Evolutionary conservation across 495 filamentous ascomycete genomes (phyloP).

Genomic region (Penicillium goetzii): DNA sequence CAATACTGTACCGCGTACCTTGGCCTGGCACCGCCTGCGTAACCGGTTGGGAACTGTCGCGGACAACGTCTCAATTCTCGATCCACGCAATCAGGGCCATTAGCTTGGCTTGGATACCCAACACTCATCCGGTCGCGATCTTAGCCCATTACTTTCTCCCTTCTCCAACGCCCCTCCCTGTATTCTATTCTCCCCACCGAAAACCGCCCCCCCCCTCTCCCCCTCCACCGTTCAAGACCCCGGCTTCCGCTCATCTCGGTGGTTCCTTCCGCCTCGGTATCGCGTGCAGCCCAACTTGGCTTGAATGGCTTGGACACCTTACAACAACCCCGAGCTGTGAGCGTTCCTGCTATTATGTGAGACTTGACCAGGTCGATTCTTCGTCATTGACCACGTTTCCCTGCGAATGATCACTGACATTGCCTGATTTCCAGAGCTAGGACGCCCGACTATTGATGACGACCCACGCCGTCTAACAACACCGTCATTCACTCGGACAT

Average conservation of each 20-base stretch:
- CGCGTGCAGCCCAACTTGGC: constrained; percentile 36
- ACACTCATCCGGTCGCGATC: constrained; percentile 21
- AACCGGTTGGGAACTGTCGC: constrained; percentile 18
- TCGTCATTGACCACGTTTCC: not conserved
- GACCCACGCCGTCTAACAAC: constrained; percentile 16
- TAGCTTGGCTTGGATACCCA: constrained; percentile 40
- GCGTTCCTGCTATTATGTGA: constrained; percentile 24
- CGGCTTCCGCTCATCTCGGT: constrained; percentile 17
- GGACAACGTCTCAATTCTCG: constrained; percentile 12
- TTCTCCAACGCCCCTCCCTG: not conserved
- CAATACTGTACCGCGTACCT: constrained; percentile 27
- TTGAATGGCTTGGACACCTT: constrained; percentile 41
- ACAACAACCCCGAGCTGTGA: constrained; percentile 25
- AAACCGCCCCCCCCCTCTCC: not conserved
- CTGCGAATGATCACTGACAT: constrained; percentile 14
- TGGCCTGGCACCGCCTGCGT: constrained; percentile 23
- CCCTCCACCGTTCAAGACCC: not conserved
- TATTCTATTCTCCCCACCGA: constrained; percentile 1
- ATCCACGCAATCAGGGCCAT: constrained; percentile 37
- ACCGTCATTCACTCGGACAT: constrained; percentile 21
- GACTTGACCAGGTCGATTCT: constrained; percentile 7
- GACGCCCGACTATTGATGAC: constrained; percentile 20
- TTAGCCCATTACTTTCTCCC: constrained; percentile 10
- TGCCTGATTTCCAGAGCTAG: constrained; percentile 15
- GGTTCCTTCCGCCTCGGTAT: constrained; percentile 32